These are phyloP conservation scores for Pseudocercospora vitis DNA, from an alignment of 2,329 filamentous ascomycete species.

Conservation along the genomic window DNA sequence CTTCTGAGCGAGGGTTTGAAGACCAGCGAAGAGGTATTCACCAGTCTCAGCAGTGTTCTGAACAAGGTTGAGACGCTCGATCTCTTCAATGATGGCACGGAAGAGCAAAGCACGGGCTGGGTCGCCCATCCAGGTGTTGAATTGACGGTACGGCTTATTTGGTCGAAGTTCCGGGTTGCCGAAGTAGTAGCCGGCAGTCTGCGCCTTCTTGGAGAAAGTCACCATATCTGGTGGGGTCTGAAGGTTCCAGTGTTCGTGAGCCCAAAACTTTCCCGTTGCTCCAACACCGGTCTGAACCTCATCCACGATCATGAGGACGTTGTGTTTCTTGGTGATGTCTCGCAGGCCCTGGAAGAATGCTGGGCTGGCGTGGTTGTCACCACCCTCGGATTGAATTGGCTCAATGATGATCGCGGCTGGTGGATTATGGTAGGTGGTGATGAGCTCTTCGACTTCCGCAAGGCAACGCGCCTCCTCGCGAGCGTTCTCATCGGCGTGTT, in stretches of 20 bases:
- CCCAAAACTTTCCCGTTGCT: slow-evolving; percentile 93
- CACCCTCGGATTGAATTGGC: slow-evolving; percentile 90
- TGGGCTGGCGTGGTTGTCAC: slow-evolving; percentile 89
- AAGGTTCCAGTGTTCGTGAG: slow-evolving; percentile 91
- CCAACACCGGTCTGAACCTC: slow-evolving; percentile 93
- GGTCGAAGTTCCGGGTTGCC: slow-evolving; percentile 75
- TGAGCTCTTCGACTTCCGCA: slow-evolving; percentile 77
- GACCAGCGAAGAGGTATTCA: slow-evolving; percentile 71
- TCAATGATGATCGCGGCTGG: slow-evolving; percentile 82
- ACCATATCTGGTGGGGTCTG: slow-evolving; percentile 82
- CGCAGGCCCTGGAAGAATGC: slow-evolving; percentile 84
- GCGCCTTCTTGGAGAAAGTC: slow-evolving; percentile 93
- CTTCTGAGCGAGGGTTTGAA: slow-evolving; percentile 65
- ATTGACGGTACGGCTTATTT: slow-evolving; percentile 92
- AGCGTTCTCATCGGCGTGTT: slow-evolving; percentile 78
- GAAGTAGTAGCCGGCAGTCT: slow-evolving; percentile 91
- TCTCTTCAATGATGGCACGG: slow-evolving; percentile 80
- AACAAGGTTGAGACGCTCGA: slow-evolving; percentile 74
- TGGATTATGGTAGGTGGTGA: slow-evolving; percentile 74
- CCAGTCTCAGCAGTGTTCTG: slow-evolving; percentile 74
- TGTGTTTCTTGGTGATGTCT: slow-evolving; percentile 72
- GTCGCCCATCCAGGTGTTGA: slow-evolving; percentile 93
- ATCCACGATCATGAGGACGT: slow-evolving; percentile 84
- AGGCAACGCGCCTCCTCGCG: slow-evolving; percentile 77
- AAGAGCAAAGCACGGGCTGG: slow-evolving; percentile 81